Percentiles rank a stretch among this genome's conserved stretches.
These are phyloP conservation scores for Luvunga scandens DNA, from an alignment of 345 rosid species.

Conservation along the genomic window DNA sequence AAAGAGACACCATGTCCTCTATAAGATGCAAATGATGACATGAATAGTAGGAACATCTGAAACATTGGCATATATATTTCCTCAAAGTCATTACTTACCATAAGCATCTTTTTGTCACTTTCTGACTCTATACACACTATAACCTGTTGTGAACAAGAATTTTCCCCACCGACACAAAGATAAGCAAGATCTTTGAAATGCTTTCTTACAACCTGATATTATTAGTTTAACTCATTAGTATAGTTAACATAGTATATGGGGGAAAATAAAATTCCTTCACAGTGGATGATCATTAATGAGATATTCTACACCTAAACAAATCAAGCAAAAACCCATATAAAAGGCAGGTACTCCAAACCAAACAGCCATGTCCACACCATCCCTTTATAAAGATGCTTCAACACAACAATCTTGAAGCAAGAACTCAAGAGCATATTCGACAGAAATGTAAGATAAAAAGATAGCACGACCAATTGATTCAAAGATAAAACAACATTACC, in stretches of 20 bases:
- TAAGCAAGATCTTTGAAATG: conserved; percentile 75
- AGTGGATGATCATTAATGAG: neutral
- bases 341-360: neutral
- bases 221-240: conserved; percentile 1
- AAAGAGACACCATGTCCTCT: neutral
- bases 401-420: neutral
- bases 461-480: neutral
- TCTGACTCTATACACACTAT: conserved; percentile 70
- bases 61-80: neutral
- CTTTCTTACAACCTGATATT: conserved; percentile 51
- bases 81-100: conserved; percentile 48
- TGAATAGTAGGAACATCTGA: neutral
- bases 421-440: neutral
- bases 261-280: neutral
- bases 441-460: neutral
- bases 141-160: conserved; percentile 37
- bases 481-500: conserved; percentile 40
- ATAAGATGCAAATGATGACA: neutral
- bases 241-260: neutral
- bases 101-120: conserved; percentile 53
- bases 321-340: neutral
- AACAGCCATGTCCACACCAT: neutral
- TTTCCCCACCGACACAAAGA: conserved; percentile 39
- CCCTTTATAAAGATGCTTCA: neutral
- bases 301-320: neutral